Base-by-base conservation (phyloP, 2,329 filamentous ascomycete genomes). In the Aspergillus hortae region DNA sequence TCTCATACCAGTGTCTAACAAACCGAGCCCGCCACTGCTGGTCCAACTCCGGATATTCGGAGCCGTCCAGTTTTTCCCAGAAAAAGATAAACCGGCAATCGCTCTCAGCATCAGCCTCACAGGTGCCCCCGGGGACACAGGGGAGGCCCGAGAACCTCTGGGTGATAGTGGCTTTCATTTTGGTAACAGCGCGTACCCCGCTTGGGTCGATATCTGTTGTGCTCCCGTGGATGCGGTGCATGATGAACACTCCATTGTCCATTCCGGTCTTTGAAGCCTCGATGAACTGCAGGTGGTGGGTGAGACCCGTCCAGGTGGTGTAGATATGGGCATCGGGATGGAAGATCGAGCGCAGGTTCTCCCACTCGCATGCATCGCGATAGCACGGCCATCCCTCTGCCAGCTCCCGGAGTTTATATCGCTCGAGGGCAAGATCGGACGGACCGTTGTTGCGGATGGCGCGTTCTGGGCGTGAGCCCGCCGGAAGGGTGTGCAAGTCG, bases 181-280 rank as follows among this genome's bases (percentile, higher is more conserved):
- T 79, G 7, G 74, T 77, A 0, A 79, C 72, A 0, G 75, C 77
- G 0, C 74, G 69, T 0, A 52, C 65, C 1, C 54, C 73, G n/a
- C 70, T 66, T 0, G 61, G 49, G 5, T 69, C 71, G 54, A 79
- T 74, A 46, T 79, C 74, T 0, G 68, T 76, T 1, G 68, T 75
- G 1, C 63, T 58, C 6, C 76, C 76, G 41, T 77, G 73, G 52
- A 68, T 67, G 52, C 79, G 78, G 62, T 83, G 80, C 77, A 80
- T 79, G 66, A 82, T 82, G 67, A 80, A 81, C 46, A 74, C 78
- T 15, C 79, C 79, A 9, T 69, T 68, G 21, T 74, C 67, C 64
- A 80, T 80, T 51, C 79, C 79, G 7, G 68, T 64, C 56, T 80
- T 75, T 11, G 79, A 82, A 45, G 76, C 72, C 17, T 65, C 56